A percentile compares a stretch with the other conserved stretches of the same genome.
These are phyloP conservation scores for Caryopteris hybrid DNA, from an alignment of 305 asterid species.

Conservation along the genomic window DNA sequence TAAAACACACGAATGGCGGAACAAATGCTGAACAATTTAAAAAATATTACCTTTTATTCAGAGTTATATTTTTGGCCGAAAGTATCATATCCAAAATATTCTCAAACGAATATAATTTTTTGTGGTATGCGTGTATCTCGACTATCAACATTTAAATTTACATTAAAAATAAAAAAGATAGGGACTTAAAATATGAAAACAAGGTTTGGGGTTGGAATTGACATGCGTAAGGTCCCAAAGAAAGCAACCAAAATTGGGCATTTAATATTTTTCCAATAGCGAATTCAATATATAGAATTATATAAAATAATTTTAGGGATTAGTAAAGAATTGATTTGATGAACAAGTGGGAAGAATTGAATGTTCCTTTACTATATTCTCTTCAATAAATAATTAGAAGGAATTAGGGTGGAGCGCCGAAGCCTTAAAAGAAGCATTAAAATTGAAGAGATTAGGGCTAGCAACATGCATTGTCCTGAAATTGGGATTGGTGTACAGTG, in stretches of 20 bases:
- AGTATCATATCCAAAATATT: too few species aligned
- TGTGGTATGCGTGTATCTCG: too few species aligned
- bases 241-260: neutral
- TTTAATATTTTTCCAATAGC: neutral
- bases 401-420: neutral
- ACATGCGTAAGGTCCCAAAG: neutral
- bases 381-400: constrained; percentile 13
- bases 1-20: too few species aligned
- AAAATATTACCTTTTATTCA: too few species aligned
- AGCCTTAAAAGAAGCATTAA: neutral
- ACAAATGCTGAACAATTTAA: too few species aligned
- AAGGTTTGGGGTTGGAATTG: neutral
- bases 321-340: neutral
- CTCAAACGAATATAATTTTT: too few species aligned
- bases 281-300: too few species aligned
- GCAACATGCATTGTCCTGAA: constrained; percentile 8
- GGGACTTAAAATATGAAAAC: neutral
- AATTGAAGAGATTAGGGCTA: too few species aligned
- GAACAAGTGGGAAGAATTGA: constrained; percentile 7
- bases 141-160: too few species aligned
- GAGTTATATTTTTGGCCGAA: too few species aligned
- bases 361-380: constrained; percentile 12
- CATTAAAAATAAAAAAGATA: neutral
- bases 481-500: neutral
- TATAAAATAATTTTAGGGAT: too few species aligned